These are phyloP conservation scores for Ceraceosorus bombacis DNA, from an alignment of 1,284 basidiomycete species.

Conservation along the genomic window DNA sequence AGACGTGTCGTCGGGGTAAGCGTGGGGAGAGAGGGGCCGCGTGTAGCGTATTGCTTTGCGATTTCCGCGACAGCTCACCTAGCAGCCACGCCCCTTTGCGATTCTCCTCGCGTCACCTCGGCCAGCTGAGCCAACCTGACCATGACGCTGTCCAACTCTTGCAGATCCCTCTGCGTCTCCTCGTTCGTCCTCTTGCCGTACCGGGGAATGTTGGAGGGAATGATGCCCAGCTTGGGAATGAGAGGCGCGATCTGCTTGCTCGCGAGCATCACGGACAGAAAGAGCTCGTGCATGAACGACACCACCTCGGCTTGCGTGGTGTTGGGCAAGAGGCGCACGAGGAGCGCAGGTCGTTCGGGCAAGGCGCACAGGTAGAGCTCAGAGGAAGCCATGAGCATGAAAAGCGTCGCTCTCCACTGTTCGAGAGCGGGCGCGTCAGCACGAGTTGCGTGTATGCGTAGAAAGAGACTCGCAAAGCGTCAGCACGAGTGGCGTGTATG, in stretches of 20 bases:
- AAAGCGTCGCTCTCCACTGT: constrained; percentile 19
- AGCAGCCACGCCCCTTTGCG: neutral
- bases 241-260: constrained; percentile 62
- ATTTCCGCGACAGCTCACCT: neutral
- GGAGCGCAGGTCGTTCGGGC: constrained; percentile 43
- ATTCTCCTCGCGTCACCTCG: neutral
- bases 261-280: constrained; percentile 64
- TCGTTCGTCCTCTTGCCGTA: neutral
- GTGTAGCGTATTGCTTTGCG: neutral
- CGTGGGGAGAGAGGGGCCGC: neutral
- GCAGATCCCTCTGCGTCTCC: neutral
- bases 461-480: constrained; percentile 50
- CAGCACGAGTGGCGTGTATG: constrained; percentile 35
- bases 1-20: neutral
- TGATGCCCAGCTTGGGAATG: constrained; percentile 52
- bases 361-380: constrained; percentile 40
- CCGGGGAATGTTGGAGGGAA: neutral
- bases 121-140: neutral
- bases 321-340: constrained; percentile 58
- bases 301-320: constrained; percentile 66
- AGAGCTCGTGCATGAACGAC: constrained; percentile 66
- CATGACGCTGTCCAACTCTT: constrained; percentile 1
- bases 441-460: constrained; percentile 40
- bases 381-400: constrained; percentile 24
- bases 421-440: constrained; percentile 35